Evolutionary conservation across 495 filamentous ascomycete species (phyloP).

Genomic region (Lichenothelia convexa): DNA sequence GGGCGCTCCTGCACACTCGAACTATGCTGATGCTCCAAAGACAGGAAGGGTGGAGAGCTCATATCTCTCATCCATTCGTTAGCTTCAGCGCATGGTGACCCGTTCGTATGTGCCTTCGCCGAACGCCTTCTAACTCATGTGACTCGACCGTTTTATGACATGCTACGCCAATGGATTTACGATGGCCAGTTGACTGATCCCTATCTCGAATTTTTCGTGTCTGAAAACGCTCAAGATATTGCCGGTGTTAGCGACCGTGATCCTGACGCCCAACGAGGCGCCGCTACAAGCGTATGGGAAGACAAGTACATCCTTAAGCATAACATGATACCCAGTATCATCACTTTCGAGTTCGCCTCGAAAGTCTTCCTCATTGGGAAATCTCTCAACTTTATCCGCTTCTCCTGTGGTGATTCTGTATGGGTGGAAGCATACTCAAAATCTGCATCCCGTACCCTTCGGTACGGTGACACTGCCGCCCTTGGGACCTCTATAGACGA

Average conservation of each 20-base stretch:
- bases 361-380: conserved; percentile 97
- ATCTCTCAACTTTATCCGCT: conserved; percentile 92
- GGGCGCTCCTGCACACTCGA: not conserved
- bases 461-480: conserved; percentile 84
- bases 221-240: conserved; percentile 42
- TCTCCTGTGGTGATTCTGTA: conserved; percentile 77
- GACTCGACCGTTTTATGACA: conserved; percentile 93
- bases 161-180: conserved; percentile 93
- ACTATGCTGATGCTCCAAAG: conserved; percentile 24
- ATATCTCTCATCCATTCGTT: conserved; percentile 90
- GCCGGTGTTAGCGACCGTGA: conserved; percentile 18
- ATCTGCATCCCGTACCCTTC: conserved; percentile 74
- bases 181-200: conserved; percentile 95
- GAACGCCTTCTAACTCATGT: conserved; percentile 81
- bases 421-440: conserved; percentile 98
- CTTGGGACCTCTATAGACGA: conserved; percentile 87
- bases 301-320: conserved; percentile 84
- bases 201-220: conserved; percentile 89
- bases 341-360: conserved; percentile 77
- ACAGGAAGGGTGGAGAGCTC: conserved; percentile 76
- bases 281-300: conserved; percentile 86
- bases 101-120: conserved; percentile 83
- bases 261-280: conserved; percentile 26
- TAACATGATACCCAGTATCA: conserved; percentile 78
- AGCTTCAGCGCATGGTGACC: conserved; percentile 84